Evolutionary conservation across 352 stramenopile species (phyloP), one percentile per base, ranked within the genome.

Genomic region (Globisporangium cystogenes): DNA sequence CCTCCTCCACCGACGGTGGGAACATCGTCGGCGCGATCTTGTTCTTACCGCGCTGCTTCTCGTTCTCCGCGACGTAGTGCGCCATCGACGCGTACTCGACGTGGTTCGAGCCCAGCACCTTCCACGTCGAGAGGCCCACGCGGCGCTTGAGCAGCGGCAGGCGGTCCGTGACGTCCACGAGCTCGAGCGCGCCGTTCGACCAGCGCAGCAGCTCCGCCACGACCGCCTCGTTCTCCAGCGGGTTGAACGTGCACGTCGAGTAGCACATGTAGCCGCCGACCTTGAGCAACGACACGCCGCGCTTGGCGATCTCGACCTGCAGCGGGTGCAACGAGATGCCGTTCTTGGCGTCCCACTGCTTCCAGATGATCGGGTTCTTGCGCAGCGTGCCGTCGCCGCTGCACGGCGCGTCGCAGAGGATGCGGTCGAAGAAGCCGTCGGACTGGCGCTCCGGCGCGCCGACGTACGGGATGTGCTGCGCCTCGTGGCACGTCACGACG

Each of bases 201-300:
- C 86, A 90, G 24, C 96, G 85, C 53, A 99, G 74, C 26, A 99
- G 72, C 24, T 98, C 90, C 0, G 87, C 80, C 8, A 99, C 96
- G n/a, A 99, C 95, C 10, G 98, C 97, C 71, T 99, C 98, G 72
- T 99, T 96, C 77, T 99, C 98, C 24, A 99, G 71, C 14, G 98
- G 98, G 76, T 99, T 99, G 59, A 99, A 90, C 53, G 90, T 98
- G 61, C 98, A 99, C 52, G 95, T 98, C 37, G 88, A 98, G 72
- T 98, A 98, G 48, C 96, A 97, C 76, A 98, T 96, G 58, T 79
- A 84, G 18, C 95, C 95, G 11, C 92, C 95, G 23, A 97, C 71
- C 62, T 94, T 95, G 7, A 99, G 68, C 23, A 99, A 68, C 36
- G 90, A 70, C 14, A 95, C 82, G 20, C 93, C 96, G 21, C 96